Conservation (phyloP, 805 yeast genomes). For the Zygotorulaspora chibaensis region DNA sequence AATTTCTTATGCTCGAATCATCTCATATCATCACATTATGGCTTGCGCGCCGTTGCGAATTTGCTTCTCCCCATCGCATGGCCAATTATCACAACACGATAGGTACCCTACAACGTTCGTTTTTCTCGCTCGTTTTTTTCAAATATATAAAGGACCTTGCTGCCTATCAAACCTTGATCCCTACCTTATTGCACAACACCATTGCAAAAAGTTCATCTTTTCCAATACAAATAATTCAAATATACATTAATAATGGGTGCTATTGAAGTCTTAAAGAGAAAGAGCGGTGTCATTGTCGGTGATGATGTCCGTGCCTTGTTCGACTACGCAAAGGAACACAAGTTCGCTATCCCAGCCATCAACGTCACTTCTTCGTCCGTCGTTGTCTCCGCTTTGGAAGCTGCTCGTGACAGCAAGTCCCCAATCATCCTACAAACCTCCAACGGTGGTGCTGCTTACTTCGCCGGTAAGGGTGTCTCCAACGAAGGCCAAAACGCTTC, state of each 20-base stretch:
- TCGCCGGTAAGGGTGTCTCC: conserved; percentile 98
- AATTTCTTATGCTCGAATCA: no score
- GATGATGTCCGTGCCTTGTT: conserved; percentile 84
- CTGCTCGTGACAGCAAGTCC: conserved; percentile 89
- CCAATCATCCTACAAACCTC: conserved; percentile 97
- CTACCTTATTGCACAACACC: neutral
- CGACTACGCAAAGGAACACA: conserved; percentile 87
- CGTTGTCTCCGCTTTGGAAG: conserved; percentile 93
- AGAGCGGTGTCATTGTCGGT: conserved; percentile 98
- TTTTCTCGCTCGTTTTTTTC: neutral
- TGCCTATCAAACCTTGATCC: neutral
- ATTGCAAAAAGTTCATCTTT: neutral
- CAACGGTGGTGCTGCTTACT: conserved; percentile 99
- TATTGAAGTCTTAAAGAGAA: conserved; percentile 76
- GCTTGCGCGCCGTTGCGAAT: neutral
- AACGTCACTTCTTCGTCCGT: conserved; percentile 98
- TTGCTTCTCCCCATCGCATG: neutral
- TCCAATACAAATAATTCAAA: neutral
- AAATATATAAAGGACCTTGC: conserved; percentile 1
- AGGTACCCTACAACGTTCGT: neutral
- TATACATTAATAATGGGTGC: conserved; percentile 47
- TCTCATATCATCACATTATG: neutral
- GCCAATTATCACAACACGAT: no score
- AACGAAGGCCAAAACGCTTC: conserved; percentile 93
- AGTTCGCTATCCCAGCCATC: conserved; percentile 97